Base-by-base conservation (phyloP, 2,329 filamentous ascomycete genomes). In the Exutisphaerella laricina region DNA sequence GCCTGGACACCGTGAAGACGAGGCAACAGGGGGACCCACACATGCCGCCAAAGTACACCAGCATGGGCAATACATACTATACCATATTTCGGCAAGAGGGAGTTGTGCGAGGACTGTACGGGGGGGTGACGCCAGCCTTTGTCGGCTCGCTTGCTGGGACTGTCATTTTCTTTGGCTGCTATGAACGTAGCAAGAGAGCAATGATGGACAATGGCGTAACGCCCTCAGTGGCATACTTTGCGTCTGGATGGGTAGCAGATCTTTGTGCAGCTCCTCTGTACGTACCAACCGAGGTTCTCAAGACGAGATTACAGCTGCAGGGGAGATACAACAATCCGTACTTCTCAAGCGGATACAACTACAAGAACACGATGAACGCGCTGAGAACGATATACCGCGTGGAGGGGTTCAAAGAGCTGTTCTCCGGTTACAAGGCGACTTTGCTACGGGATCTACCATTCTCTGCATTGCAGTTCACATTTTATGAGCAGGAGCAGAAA, bases 1-100 rank as follows among this genome's bases (percentile, higher is more conserved):
- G 90, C 33, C 78, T 98, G 60, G 92, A 98, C 66, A 98, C 92
- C 1, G 92, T 98, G 58, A 98, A 98, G 70, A 98, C 92, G 34
- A 80, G 92, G 56, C 94, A 98, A 66, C 92, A 98, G 68, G 92
- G 90, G 59, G 92, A 97, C 61, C 89, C 90, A 32, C 84, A 92
- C 63, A 78, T 95, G 48, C 92, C 92, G 16, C 85, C 92, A 1
- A 94, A 86, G 68, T 98, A 98, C 69, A 84, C 85, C 8, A 90
- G 88, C 12, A 81, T 97, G 66, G 85, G 85, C 28, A 85, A 84
- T 45, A 92, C 90, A 3, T 98, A 97, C 69, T 79, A 85, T 62
- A 97, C 85, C 29, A 98, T 98, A 61, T 85, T 85, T 67, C 80
- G 88, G 43, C 89, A 98, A 63, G 92, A 98, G 65, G 92, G 92